phyloP scores from a whole-genome alignment of 495 filamentous ascomycete genomes.

The Schizothecium vesticola region DNA sequence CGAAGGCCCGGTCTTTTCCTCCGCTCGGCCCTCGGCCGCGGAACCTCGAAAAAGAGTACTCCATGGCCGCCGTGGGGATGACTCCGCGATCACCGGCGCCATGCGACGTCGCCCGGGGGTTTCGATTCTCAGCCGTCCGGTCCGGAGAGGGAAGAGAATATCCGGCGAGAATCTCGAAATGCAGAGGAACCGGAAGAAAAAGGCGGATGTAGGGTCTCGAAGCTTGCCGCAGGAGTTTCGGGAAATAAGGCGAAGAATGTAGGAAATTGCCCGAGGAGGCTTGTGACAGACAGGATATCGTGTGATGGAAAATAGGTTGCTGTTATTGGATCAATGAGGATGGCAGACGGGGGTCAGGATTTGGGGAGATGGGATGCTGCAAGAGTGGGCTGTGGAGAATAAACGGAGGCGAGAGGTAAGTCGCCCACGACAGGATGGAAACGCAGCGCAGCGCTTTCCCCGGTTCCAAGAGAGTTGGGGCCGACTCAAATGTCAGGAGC shows the following conservation, averaged over 20 bases:
- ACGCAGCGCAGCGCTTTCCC: background rate
- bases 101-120: slow-evolving; percentile 1
- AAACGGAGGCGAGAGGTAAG: background rate
- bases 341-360: background rate
- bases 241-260: background rate
- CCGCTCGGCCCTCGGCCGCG: slow-evolving; percentile 1
- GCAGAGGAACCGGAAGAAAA: background rate
- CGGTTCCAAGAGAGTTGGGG: background rate
- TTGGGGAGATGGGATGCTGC: background rate
- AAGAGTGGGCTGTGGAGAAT: background rate
- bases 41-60: slow-evolving; percentile 11
- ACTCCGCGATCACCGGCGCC: slow-evolving; percentile 3
- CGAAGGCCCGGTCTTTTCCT: slow-evolving; percentile 16
- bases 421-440: background rate
- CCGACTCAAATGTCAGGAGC: background rate
- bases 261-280: background rate
- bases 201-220: background rate
- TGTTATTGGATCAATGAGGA: background rate
- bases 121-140: background rate
- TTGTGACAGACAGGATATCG: background rate
- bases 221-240: background rate
- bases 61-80: slow-evolving; percentile 14
- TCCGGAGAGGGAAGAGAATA: background rate
- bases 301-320: background rate
- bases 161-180: background rate